phyloP scores from a whole-genome alignment of 345 rosid genomes.

The Populus pruinosa region DNA sequence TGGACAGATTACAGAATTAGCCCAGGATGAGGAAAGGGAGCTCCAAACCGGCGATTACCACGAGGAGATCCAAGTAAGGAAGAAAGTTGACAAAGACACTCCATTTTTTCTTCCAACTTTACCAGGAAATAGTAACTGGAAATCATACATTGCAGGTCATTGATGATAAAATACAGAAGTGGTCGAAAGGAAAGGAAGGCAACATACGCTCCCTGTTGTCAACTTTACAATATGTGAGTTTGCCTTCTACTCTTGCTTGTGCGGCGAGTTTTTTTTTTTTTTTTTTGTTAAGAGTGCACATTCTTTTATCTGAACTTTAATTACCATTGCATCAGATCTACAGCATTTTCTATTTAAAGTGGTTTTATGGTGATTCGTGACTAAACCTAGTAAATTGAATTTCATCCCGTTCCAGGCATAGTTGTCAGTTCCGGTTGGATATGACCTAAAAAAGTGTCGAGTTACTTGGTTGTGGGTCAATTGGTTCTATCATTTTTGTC shows the following conservation, averaged over 20 bases:
- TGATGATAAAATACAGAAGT: slow-evolving; percentile 58
- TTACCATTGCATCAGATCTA: background rate
- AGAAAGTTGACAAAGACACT: background rate
- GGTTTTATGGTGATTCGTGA: background rate
- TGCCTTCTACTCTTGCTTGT: background rate
- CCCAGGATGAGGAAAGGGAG: slow-evolving; percentile 35
- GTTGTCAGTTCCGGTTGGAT: too few species aligned
- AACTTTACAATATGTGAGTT: slow-evolving; percentile 82
- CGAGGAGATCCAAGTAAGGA: slow-evolving; percentile 50
- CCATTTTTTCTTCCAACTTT: background rate
- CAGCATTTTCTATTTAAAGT: background rate
- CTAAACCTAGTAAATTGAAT: background rate
- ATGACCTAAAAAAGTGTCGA: too few species aligned
- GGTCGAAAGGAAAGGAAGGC: slow-evolving; percentile 82
- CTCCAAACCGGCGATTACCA: slow-evolving; percentile 25
- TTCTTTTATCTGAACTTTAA: background rate
- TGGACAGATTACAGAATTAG: slow-evolving; percentile 57
- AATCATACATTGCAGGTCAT: slow-evolving; percentile 43
- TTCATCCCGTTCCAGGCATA: background rate
- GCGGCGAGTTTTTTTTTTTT: background rate
- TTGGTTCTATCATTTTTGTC: too few species aligned
- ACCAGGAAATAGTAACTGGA: slow-evolving; percentile 7
- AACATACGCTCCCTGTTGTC: slow-evolving; percentile 92
- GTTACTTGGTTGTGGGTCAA: too few species aligned
- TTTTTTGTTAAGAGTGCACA: background rate